These are phyloP conservation scores for Picochlorum sp. DNA, from an alignment of 139 green algal species.

Conservation along the genomic window DNA sequence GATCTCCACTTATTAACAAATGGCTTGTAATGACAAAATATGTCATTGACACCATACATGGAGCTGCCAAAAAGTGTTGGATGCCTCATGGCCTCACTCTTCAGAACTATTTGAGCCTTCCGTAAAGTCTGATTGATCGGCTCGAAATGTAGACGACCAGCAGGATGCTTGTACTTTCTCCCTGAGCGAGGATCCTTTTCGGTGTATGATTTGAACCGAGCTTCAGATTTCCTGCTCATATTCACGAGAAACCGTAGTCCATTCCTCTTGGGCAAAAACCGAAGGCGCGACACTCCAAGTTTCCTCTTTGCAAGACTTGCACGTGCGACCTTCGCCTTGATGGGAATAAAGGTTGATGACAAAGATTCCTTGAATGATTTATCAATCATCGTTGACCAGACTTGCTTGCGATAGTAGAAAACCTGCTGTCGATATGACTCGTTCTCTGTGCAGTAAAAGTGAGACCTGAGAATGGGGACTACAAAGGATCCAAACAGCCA, in stretches of 20 bases:
- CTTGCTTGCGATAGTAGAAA: slow-evolving; percentile 79
- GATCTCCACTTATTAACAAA: slow-evolving; percentile 47
- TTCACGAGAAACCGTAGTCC: slow-evolving; percentile 72
- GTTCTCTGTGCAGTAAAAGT: slow-evolving; percentile 87
- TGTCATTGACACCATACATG: slow-evolving; percentile 74
- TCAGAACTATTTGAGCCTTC: slow-evolving; percentile 52
- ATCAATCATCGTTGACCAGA: slow-evolving; percentile 55
- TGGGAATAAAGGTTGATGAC: slow-evolving; percentile 14
- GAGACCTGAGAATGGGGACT: slow-evolving; percentile 66
- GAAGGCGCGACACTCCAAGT: slow-evolving; percentile 60
- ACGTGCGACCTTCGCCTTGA: slow-evolving; percentile 22
- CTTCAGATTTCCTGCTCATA: slow-evolving; percentile 38
- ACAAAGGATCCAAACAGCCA: slow-evolving; percentile 71
- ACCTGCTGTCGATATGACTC: slow-evolving; percentile 68
- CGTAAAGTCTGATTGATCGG: slow-evolving; percentile 67
- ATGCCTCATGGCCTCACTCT: slow-evolving; percentile 39
- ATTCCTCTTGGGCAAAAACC: slow-evolving; percentile 71
- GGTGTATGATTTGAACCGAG: slow-evolving; percentile 23
- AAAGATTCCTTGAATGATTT: slow-evolving; percentile 33
- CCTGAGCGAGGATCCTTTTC: not conserved
- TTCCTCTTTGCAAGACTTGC: slow-evolving; percentile 35
- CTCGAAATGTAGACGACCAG: slow-evolving; percentile 44
- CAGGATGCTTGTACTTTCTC: too few relatives aligned
- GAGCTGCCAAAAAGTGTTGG: slow-evolving; percentile 43
- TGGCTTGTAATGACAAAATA: slow-evolving; percentile 38